phyloP scores from a whole-genome alignment of 2,329 filamentous ascomycete genomes.

The Rhynchosporium secalis region DNA sequence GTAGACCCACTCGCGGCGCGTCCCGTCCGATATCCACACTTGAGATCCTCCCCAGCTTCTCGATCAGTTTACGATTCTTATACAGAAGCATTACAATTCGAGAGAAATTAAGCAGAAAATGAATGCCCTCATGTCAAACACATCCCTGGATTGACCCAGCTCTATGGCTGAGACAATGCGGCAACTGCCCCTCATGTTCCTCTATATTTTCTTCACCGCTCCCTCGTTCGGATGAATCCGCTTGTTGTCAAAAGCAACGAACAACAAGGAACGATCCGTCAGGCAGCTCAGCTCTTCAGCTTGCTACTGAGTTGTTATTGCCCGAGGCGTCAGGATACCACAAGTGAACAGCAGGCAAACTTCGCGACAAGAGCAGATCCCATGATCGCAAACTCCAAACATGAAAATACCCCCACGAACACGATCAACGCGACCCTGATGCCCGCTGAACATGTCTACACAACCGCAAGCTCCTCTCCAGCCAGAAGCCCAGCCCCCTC shows the following conservation, averaged over 20 bases:
- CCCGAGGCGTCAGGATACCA: slow-evolving; percentile 10
- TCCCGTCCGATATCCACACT: slow-evolving; percentile 6
- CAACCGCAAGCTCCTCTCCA: slow-evolving; percentile 10
- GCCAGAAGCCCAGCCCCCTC: slow-evolving; percentile 17
- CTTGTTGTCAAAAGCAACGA: slow-evolving; percentile 20
- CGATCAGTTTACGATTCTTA: neutral
- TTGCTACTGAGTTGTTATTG: neutral
- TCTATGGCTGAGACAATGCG: slow-evolving; percentile 4
- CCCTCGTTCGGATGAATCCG: slow-evolving; percentile 17
- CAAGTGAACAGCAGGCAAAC: neutral
- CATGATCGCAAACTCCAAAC: neutral
- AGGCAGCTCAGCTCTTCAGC: slow-evolving; percentile 10
- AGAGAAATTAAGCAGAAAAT: neutral
- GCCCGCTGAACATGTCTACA: slow-evolving; percentile 9
- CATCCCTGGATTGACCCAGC: neutral
- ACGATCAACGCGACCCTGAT: slow-evolving; percentile 7
- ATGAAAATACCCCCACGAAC: neutral
- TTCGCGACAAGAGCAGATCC: slow-evolving; percentile 7
- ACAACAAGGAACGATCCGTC: neutral
- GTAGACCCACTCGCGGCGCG: slow-evolving; percentile 8
- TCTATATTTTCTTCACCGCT: slow-evolving; percentile 6
- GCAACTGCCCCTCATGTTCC: neutral
- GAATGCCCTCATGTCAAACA: neutral
- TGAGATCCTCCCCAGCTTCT: neutral
- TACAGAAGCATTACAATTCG: neutral